Percentiles rank a stretch among this genome's conserved stretches.
Evolutionary conservation across 768 basidiomycete species (phyloP).

Genomic region (Pleurotus salmoneostramineus): DNA sequence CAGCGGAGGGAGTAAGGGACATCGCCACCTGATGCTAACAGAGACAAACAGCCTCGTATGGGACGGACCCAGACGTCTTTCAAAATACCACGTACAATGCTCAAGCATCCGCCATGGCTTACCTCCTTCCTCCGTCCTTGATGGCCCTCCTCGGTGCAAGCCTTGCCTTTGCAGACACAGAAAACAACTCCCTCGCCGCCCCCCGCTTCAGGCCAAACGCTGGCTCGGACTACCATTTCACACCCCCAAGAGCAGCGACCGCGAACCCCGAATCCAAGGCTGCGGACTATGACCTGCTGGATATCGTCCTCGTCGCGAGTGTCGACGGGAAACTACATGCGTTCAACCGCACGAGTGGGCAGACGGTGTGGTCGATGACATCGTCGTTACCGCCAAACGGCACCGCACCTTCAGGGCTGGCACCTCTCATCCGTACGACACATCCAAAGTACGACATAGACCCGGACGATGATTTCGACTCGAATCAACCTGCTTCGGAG

Average conservation of each 20-base stretch:
- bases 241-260: not conserved
- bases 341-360: constrained; percentile 81
- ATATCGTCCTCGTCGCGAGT: constrained; percentile 86
- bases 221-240: not conserved
- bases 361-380: constrained; percentile 85
- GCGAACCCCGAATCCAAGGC: constrained; percentile 3
- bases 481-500: constrained; percentile 42
- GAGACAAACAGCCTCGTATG: not conserved
- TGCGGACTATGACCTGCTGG: constrained; percentile 52
- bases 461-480: constrained; percentile 50
- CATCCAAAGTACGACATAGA: constrained; percentile 49
- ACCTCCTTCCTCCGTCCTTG: constrained; percentile 3
- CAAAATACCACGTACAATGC: constrained; percentile 2
- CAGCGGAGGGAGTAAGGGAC: not conserved
- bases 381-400: constrained; percentile 44
- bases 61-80: constrained; percentile 1
- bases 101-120: not conserved
- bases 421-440: constrained; percentile 70
- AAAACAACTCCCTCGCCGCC: constrained; percentile 3
- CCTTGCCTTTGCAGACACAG: constrained; percentile 4
- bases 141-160: constrained; percentile 5
- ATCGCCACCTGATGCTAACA: not conserved
- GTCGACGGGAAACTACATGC: constrained; percentile 96
- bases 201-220: not conserved
- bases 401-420: constrained; percentile 26